phyloP scores from a whole-genome alignment of 352 stramenopile genomes.

The Pythium periplocum region DNA sequence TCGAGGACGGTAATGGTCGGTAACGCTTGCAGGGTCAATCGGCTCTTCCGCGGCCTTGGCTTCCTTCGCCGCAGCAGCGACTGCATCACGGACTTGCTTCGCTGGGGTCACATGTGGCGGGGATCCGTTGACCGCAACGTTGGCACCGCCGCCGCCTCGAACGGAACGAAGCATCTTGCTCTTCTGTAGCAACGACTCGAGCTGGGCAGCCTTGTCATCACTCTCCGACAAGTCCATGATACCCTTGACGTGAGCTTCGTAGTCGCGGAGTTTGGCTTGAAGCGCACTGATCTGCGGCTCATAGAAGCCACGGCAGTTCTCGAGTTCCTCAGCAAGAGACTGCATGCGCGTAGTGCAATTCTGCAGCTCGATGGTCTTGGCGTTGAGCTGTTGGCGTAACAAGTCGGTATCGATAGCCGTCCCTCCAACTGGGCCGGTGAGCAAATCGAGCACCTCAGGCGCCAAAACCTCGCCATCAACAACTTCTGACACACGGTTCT shows the following conservation, averaged over 20 bases:
- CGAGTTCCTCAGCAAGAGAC: conserved; percentile 38
- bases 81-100: conserved; percentile 10
- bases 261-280: conserved; percentile 44
- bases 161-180: conserved; percentile 57
- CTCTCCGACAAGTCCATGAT: conserved; percentile 42
- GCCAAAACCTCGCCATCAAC: no score
- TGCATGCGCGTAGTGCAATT: conserved; percentile 38
- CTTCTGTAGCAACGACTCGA: conserved; percentile 46
- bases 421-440: no score
- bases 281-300: conserved; percentile 38
- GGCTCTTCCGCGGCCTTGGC: conserved; percentile 1
- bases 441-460: no score
- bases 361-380: conserved; percentile 41
- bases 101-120: conserved; percentile 6
- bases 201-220: conserved; percentile 32
- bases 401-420: conserved; percentile 34
- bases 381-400: conserved; percentile 43
- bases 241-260: conserved; percentile 35
- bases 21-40: conserved; percentile 10
- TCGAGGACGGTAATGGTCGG: conserved; percentile 3
- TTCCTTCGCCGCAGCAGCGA: conserved; percentile 7
- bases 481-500: no score
- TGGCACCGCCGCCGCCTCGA: conserved; percentile 33
- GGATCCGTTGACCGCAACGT: neutral
- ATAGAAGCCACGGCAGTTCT: conserved; percentile 49